phyloP scores from a whole-genome alignment of 2,329 filamentous ascomycete genomes.

The Exophiala xenobiotica region DNA sequence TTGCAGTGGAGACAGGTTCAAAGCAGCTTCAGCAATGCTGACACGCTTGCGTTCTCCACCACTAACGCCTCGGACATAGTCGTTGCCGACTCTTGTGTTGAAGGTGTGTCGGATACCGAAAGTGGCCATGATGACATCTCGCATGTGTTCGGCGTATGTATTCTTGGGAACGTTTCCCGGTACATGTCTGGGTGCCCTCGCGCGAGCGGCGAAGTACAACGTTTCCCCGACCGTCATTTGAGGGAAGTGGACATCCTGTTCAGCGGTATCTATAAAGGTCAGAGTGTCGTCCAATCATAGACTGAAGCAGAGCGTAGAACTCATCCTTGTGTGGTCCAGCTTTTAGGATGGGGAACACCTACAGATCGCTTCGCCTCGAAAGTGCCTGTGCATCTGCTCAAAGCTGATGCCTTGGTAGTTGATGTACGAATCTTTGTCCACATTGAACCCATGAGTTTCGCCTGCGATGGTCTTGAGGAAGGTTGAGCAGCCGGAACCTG shows the following conservation, averaged over 20 bases:
- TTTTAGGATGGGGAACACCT: no score
- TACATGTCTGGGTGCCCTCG: slow-evolving; percentile 48
- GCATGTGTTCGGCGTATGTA: slow-evolving; percentile 45
- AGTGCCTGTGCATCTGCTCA: slow-evolving; percentile 70
- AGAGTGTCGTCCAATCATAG: no score
- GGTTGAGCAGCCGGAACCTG: slow-evolving; percentile 65
- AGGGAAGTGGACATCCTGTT: slow-evolving; percentile 80
- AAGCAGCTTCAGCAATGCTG: slow-evolving; percentile 55
- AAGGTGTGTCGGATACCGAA: slow-evolving; percentile 49
- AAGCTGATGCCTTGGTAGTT: slow-evolving; percentile 77
- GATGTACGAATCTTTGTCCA: slow-evolving; percentile 67
- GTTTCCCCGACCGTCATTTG: slow-evolving; percentile 76
- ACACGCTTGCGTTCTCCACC: slow-evolving; percentile 64
- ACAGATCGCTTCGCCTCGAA: slow-evolving; percentile 84
- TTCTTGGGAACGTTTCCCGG: slow-evolving; percentile 42
- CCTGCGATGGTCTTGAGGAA: slow-evolving; percentile 79
- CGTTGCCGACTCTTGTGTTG: slow-evolving; percentile 53
- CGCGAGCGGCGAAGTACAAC: slow-evolving; percentile 58
- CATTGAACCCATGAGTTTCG: slow-evolving; percentile 73
- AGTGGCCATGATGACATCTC: slow-evolving; percentile 50
- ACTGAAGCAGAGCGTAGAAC: no score
- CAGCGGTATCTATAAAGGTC: no score
- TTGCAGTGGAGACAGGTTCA: slow-evolving; percentile 47
- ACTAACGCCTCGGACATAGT: slow-evolving; percentile 62
- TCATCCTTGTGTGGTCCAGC: no score